Evolutionary conservation across 2,329 filamentous ascomycete genomes (phyloP).

Genomic region (Fusarium sp.): DNA sequence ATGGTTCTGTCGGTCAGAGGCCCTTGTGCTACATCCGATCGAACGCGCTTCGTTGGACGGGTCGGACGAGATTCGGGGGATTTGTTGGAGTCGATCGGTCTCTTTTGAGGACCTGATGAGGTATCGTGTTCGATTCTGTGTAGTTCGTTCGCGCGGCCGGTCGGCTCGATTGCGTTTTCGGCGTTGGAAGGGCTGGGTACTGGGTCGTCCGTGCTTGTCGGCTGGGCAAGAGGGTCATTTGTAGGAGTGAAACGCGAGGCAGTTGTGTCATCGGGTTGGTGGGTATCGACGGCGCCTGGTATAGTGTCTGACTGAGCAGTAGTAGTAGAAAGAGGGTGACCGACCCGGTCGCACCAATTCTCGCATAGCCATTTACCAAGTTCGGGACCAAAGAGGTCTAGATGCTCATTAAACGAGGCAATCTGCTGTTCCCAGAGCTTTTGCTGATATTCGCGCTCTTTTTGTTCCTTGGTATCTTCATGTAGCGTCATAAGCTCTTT

Average conservation of each 20-base stretch:
- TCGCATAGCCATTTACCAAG: neutral
- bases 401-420: neutral
- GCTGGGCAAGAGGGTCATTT: neutral
- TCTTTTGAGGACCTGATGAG: neutral
- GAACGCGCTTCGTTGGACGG: neutral
- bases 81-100: neutral
- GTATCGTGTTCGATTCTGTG: neutral
- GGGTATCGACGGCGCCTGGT: neutral
- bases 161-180: neutral
- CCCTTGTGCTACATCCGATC: neutral
- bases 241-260: too few species aligned
- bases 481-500: neutral
- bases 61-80: neutral
- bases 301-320: neutral
- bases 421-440: neutral
- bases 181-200: neutral
- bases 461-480: neutral
- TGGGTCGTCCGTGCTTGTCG: neutral
- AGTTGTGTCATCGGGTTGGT: rapidly evolving
- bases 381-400: neutral
- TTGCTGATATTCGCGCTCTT: neutral
- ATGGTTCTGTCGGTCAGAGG: neutral
- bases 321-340: neutral
- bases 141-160: too few species aligned
- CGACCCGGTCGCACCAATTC: neutral